Evolutionary conservation across 805 yeast species (phyloP), one percentile per base, ranked within the genome.

Genomic region (Vanderwaltozyma verrucispora): DNA sequence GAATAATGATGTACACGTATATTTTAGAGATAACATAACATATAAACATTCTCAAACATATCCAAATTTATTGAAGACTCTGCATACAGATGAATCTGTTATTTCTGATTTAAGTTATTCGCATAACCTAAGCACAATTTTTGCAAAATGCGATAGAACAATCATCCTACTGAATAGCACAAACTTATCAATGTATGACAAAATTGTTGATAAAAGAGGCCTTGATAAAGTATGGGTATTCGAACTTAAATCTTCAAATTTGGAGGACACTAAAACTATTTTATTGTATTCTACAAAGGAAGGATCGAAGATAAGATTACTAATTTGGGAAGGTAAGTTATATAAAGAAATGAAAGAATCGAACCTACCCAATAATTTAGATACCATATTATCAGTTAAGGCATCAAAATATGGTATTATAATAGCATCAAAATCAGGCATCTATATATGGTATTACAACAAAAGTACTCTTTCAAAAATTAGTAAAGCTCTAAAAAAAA

Each of bases 151-250:
- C 35, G 49, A 49, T 15, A 50, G 47, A 29, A 43, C 47, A 11
- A 35, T 57, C 3, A 42, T 50, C 3, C 29, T 59, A 23, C 41
- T 57, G 20, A 56, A 55, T 37, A 47, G 58, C 35, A 44, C 54
- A 2, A 59, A 57, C 35, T 40, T 59, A 38, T 54, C 49, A 24
- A 45, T 49, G n/a, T 59, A 51, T 41, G 63, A 59, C 37, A 45
- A 48, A 38, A 49, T 59, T 9, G 43, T 50, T 13, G 63, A 59
- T 38, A 52, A 50, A 27, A 44, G 60, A 27, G 60, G 61, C 4
- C 51, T 56, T 11, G 40, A 39, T 3, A 32, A 47, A 31, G 46
- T 49, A 14, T 57, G 62, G 61, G 28, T 49, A 16, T 36, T 47
- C 30, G 51, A 48, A 31, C 21, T 43, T 3, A 25, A 28, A 14